These are phyloP conservation scores for Flaveria bidentis DNA, from an alignment of 129 eudicot species.

Conservation along the genomic window DNA sequence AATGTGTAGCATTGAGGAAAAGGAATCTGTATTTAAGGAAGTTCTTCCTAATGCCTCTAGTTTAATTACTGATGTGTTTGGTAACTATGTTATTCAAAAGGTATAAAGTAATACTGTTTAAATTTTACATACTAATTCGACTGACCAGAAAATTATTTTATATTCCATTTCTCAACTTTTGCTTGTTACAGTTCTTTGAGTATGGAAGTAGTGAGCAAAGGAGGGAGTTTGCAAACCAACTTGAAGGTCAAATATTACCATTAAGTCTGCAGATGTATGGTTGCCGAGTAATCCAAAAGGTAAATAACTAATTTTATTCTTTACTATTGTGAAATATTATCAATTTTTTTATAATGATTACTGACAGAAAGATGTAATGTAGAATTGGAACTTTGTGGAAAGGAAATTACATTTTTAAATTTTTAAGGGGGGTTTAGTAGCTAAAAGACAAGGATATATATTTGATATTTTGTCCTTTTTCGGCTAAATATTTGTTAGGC, in stretches of 20 bases:
- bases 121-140: constrained; percentile 1
- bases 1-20: constrained; percentile 61
- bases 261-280: constrained; percentile 94
- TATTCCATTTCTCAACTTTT: constrained; percentile 6
- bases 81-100: constrained; percentile 96
- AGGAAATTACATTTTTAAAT: neutral
- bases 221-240: constrained; percentile 63
- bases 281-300: constrained; percentile 96
- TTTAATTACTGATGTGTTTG: constrained; percentile 87
- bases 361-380: neutral
- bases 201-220: constrained; percentile 73
- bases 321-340: constrained; percentile 10
- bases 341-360: neutral
- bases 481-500: constrained; percentile 49
- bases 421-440: neutral
- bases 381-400: neutral
- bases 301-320: constrained; percentile 15
- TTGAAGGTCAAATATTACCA: constrained; percentile 60
- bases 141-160: neutral
- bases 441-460: neutral
- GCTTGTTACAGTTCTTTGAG: constrained; percentile 69
- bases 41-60: constrained; percentile 69
- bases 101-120: constrained; percentile 24
- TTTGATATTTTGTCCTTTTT: neutral
- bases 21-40: constrained; percentile 66